phyloP scores from a whole-genome alignment of 257 asterid genomes.

The Asclepias syriaca region DNA sequence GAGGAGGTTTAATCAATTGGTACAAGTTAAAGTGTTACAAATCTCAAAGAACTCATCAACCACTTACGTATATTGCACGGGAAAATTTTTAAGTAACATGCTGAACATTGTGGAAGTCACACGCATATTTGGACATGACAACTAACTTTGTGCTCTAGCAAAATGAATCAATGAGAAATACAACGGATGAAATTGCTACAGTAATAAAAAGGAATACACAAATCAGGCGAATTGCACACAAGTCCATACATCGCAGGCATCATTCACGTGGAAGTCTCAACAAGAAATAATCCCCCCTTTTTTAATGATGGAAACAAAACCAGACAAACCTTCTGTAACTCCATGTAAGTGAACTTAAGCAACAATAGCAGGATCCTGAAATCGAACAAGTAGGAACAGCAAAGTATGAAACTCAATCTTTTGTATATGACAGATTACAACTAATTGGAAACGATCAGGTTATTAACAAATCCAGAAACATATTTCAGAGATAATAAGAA shows the following conservation, averaged over 20 bases:
- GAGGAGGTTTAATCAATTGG: background rate
- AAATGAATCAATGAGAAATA: background rate
- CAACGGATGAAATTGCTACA: background rate
- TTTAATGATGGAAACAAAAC: slow-evolving; percentile 1
- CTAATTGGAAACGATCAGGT: background rate
- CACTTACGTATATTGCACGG: no score
- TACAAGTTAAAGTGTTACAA: background rate
- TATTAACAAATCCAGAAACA: background rate
- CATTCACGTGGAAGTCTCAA: slow-evolving; percentile 4
- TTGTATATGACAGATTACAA: background rate
- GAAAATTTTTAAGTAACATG: background rate
- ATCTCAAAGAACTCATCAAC: background rate
- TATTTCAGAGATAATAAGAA: background rate
- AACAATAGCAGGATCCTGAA: slow-evolving; percentile 35
- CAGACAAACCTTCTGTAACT: slow-evolving; percentile 14
- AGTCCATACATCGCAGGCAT: background rate
- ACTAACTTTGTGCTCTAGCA: background rate
- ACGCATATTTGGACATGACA: background rate
- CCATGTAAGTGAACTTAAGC: slow-evolving; percentile 14
- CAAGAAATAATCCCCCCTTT: slow-evolving; percentile 4
- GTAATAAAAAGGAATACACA: slow-evolving; percentile 14
- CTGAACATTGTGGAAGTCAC: slow-evolving; percentile 3
- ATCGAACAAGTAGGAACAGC: slow-evolving; percentile 8
- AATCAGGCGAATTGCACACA: slow-evolving; percentile 7
- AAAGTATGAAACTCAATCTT: background rate